These are phyloP conservation scores for Neonectria ditissima DNA, from an alignment of 2,329 filamentous ascomycete species.

Conservation along the genomic window DNA sequence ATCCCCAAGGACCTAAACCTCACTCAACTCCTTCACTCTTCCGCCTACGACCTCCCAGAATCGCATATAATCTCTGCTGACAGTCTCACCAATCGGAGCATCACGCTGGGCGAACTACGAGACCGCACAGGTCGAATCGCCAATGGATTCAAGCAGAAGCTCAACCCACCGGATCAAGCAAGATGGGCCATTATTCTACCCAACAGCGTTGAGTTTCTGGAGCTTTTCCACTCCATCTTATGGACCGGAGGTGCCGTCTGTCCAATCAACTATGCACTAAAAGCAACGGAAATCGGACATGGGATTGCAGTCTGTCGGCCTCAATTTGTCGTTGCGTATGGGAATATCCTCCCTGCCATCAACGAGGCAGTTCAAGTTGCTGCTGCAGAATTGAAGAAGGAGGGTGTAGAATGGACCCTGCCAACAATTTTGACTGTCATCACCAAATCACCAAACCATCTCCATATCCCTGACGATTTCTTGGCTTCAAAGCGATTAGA, in stretches of 20 bases:
- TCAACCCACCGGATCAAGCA: slow-evolving; percentile 50
- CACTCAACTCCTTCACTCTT: slow-evolving; percentile 57
- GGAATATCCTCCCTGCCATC: slow-evolving; percentile 46
- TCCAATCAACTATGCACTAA: slow-evolving; percentile 55
- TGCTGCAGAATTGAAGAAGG: slow-evolving; percentile 36
- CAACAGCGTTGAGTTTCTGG: slow-evolving; percentile 59
- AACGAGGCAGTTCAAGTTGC: slow-evolving; percentile 51
- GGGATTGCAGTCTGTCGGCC: slow-evolving; percentile 56
- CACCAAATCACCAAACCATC: slow-evolving; percentile 29
- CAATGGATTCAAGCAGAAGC: slow-evolving; percentile 50
- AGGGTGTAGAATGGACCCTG: slow-evolving; percentile 48
- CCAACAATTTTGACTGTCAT: slow-evolving; percentile 53
- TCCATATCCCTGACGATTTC: slow-evolving; percentile 52
- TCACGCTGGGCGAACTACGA: slow-evolving; percentile 57
- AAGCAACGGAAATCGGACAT: slow-evolving; percentile 54
- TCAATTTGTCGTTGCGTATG: slow-evolving; percentile 55
- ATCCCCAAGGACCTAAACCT: slow-evolving; percentile 56
- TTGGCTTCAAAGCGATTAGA: slow-evolving; percentile 45
- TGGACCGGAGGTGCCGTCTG: slow-evolving; percentile 56
- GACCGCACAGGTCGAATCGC: slow-evolving; percentile 56
- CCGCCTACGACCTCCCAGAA: slow-evolving; percentile 50
- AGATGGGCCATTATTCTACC: slow-evolving; percentile 58
- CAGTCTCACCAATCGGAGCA: slow-evolving; percentile 57
- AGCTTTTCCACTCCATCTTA: slow-evolving; percentile 55
- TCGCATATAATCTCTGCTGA: slow-evolving; percentile 58